phyloP scores from a whole-genome alignment of 2,329 filamentous ascomycete species.

The Talaromyces verruculosus region DNA sequence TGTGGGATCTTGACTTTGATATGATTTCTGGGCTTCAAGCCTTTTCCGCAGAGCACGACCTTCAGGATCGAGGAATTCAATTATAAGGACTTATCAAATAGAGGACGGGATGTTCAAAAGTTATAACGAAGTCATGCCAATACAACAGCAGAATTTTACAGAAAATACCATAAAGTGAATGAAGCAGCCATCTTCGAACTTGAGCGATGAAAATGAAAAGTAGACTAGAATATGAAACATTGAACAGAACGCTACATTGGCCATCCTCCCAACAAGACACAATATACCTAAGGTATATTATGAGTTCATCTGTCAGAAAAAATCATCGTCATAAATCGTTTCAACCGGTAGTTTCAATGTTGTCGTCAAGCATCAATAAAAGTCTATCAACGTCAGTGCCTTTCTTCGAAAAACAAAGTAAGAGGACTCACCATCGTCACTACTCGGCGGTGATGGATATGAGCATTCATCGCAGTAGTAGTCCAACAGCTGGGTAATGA shows the following conservation, averaged over 20 bases:
- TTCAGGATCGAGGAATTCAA: background rate
- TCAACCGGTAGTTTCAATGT: background rate
- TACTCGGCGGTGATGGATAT: slow-evolving; percentile 16
- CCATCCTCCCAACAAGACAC: background rate
- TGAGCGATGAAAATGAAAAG: background rate
- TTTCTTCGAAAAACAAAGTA: background rate
- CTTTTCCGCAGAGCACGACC: background rate
- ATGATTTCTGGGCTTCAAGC: slow-evolving; percentile 1
- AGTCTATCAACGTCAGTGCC: background rate
- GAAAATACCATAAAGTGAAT: background rate
- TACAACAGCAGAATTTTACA: background rate
- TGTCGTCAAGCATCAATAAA: background rate
- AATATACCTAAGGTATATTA: background rate
- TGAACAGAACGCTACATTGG: slow-evolving; percentile 1
- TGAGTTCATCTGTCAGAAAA: background rate
- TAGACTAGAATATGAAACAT: background rate
- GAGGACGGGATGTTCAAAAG: background rate
- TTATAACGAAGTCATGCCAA: background rate
- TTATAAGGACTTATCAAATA: background rate
- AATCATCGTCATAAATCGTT: no score
- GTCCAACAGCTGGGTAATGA: slow-evolving; percentile 14
- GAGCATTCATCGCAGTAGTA: slow-evolving; percentile 16
- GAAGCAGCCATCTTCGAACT: background rate
- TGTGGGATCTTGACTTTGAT: slow-evolving; percentile 13
- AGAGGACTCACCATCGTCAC: slow-evolving; percentile 3